These are phyloP conservation scores for Globisporangium canariense DNA, from an alignment of 352 stramenopile species.

Conservation along the genomic window DNA sequence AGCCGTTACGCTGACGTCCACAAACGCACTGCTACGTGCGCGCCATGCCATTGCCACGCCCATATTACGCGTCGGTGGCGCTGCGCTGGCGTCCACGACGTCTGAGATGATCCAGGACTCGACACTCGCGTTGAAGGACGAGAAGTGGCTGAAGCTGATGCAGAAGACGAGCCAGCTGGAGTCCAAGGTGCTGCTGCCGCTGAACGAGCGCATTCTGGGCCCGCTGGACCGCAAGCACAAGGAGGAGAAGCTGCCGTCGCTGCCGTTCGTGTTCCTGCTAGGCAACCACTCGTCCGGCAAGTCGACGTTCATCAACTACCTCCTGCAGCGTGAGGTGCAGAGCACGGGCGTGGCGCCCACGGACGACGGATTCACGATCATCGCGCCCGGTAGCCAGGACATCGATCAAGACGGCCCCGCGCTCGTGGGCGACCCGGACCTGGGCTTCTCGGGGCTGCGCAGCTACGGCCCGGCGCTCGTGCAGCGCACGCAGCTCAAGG, in stretches of 20 bases:
- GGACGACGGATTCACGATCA: conserved; percentile 99
- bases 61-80: background rate
- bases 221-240: conserved; percentile 88
- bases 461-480: conserved; percentile 97
- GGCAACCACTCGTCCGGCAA: conserved; percentile 99
- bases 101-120: conserved; percentile 29
- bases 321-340: conserved; percentile 95
- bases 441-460: conserved; percentile 95
- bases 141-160: conserved; percentile 86
- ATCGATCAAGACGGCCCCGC: conserved; percentile 96
- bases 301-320: conserved; percentile 99
- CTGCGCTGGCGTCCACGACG: conserved; percentile 11
- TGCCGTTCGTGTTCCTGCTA: conserved; percentile 98
- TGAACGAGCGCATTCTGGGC: conserved; percentile 84
- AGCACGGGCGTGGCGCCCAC: conserved; percentile 99
- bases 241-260: conserved; percentile 88
- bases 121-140: conserved; percentile 34
- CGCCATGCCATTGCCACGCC: background rate
- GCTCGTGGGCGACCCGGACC: conserved; percentile 95
- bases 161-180: conserved; percentile 76
- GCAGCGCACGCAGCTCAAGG: conserved; percentile 98
- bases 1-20: background rate
- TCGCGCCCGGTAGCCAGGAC: conserved; percentile 94
- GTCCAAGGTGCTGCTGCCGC: conserved; percentile 62
- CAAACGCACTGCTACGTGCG: background rate